Percentiles rank a stretch among this genome's conserved stretches.
Conservation (phyloP, 2,329 filamentous ascomycete genomes). For the Clarireedia sp. region DNA sequence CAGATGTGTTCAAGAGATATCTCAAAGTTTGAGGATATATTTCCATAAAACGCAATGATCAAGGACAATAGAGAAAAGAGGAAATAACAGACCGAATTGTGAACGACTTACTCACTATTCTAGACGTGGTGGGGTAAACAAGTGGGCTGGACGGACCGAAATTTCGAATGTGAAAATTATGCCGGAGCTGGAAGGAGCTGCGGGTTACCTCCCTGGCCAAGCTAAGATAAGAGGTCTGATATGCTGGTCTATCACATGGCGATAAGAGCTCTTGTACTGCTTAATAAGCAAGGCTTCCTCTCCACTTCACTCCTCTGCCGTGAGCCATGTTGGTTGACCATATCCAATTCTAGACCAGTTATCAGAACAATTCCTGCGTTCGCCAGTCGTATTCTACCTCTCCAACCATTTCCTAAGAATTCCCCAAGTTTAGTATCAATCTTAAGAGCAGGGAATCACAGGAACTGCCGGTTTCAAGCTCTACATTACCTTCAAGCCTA, state of each 20-base stretch:
- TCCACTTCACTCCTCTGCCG: neutral
- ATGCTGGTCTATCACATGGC: neutral
- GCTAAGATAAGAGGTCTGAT: conserved; percentile 4
- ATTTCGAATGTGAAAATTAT: neutral
- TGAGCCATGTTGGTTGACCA: neutral
- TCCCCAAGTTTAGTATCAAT: neutral
- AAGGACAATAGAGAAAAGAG: neutral
- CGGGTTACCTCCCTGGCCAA: neutral
- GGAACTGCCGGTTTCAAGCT: too few species aligned
- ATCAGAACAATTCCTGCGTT: too few species aligned
- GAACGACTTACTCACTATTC: neutral
- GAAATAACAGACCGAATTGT: neutral
- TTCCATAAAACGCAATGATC: conserved; percentile 3
- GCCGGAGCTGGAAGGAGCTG: neutral
- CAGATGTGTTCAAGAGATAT: neutral
- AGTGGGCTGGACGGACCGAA: neutral
- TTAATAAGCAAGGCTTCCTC: conserved; percentile 9
- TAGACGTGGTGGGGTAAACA: neutral
- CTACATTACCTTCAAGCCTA: too few species aligned
- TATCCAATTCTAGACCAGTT: neutral
- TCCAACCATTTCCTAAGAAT: too few species aligned
- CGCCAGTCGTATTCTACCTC: too few species aligned
- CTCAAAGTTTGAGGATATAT: neutral
- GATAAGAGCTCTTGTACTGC: neutral
- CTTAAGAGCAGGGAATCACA: too few species aligned